Evolutionary conservation across 1,284 basidiomycete genomes (phyloP).

Genomic region (Meripilus lineatus): DNA sequence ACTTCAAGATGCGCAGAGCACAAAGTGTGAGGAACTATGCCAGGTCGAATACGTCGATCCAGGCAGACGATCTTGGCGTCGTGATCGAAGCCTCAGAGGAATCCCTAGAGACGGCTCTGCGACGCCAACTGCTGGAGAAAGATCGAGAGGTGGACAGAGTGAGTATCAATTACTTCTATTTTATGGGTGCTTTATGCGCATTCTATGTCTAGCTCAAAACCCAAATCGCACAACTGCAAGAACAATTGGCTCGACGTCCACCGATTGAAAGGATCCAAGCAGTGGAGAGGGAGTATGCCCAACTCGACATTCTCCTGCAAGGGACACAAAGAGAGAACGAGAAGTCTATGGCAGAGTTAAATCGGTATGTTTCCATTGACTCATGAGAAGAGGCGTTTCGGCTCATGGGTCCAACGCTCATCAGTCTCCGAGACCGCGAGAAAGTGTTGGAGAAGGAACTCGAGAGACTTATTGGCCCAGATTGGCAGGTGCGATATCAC

Average conservation of each 20-base stretch:
- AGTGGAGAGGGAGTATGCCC: slow-evolving; percentile 64
- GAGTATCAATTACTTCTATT: slow-evolving; percentile 5
- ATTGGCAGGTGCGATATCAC: slow-evolving; percentile 61
- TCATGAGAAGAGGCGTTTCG: neutral
- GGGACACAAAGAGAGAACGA: slow-evolving; percentile 71
- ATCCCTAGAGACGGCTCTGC: slow-evolving; percentile 48
- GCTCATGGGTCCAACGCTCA: neutral
- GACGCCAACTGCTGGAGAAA: slow-evolving; percentile 54
- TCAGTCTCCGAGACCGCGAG: slow-evolving; percentile 53
- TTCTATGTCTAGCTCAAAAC: slow-evolving; percentile 44
- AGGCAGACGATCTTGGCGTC: slow-evolving; percentile 50
- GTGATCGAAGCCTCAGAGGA: slow-evolving; percentile 50
- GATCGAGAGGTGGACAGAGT: slow-evolving; percentile 65
- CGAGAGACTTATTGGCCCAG: slow-evolving; percentile 65
- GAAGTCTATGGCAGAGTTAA: neutral
- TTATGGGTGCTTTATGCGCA: neutral
- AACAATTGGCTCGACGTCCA: slow-evolving; percentile 58
- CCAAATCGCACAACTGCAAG: slow-evolving; percentile 56
- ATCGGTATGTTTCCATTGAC: neutral
- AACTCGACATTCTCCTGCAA: slow-evolving; percentile 63
- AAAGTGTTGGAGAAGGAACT: slow-evolving; percentile 68
- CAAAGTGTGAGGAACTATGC: slow-evolving; percentile 49
- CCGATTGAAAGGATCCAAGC: slow-evolving; percentile 54
- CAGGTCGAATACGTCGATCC: slow-evolving; percentile 35
- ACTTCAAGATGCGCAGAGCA: slow-evolving; percentile 28